These are phyloP conservation scores for Didymella sp. DNA, from an alignment of 2,329 filamentous ascomycete genomes.

Conservation along the genomic window DNA sequence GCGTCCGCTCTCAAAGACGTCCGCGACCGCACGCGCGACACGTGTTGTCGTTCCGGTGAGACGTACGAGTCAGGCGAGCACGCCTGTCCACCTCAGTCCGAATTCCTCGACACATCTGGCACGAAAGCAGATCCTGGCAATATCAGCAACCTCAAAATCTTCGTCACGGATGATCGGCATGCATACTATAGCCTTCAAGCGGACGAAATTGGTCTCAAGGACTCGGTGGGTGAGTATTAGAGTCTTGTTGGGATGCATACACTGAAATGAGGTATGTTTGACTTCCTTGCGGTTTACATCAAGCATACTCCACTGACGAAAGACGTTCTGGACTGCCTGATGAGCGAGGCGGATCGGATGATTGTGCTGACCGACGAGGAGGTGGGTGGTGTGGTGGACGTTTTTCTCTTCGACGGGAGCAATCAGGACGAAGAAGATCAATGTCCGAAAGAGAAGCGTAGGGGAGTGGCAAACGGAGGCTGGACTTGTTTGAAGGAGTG, in stretches of 20 bases:
- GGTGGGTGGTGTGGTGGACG: background rate
- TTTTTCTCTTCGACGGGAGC: background rate
- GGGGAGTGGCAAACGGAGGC: background rate
- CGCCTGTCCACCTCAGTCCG: background rate
- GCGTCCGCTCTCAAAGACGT: background rate
- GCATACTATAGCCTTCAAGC: background rate
- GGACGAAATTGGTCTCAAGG: background rate
- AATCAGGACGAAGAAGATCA: background rate
- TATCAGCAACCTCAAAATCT: conserved; percentile 7
- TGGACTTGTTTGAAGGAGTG: conserved; percentile 6
- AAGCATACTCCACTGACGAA: background rate
- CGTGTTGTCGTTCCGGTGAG: background rate
- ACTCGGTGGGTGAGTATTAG: background rate
- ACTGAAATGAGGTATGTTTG: background rate
- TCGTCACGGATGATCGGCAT: conserved; percentile 4
- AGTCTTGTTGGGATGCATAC: conserved; percentile 2
- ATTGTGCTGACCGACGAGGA: background rate
- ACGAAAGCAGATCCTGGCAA: background rate
- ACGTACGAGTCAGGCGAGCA: background rate
- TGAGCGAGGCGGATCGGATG: conserved; percentile 2
- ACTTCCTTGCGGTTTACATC: background rate
- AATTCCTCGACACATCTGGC: conserved; percentile 4
- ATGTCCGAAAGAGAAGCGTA: background rate
- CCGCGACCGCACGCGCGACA: background rate
- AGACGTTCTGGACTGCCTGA: background rate